Conservation (phyloP, 352 stramenopile genomes). For the Globisporangium carolinianum region DNA sequence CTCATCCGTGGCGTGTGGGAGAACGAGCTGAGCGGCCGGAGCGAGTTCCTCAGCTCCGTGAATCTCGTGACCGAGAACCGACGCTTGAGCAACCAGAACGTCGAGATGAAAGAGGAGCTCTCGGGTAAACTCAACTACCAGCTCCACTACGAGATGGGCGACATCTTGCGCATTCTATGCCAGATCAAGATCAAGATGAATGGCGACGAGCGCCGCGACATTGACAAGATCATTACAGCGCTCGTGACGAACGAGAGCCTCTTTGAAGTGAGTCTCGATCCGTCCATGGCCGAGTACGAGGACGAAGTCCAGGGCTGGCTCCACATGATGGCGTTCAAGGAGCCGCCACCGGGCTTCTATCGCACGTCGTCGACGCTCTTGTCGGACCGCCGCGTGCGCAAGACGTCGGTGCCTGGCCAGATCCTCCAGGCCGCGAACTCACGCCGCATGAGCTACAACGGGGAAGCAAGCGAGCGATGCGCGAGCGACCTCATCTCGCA, state of each 20-base stretch:
- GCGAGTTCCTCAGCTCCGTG: constrained; percentile 44
- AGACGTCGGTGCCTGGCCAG: constrained; percentile 6
- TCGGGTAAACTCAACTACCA: constrained; percentile 56
- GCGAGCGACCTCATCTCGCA: constrained; percentile 18
- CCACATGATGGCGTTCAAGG: constrained; percentile 63
- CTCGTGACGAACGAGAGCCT: constrained; percentile 59
- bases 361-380: constrained; percentile 6
- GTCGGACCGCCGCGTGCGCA: constrained; percentile 5
- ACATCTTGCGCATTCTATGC: constrained; percentile 62
- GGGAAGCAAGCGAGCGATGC: constrained; percentile 10
- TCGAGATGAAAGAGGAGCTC: constrained; percentile 62
- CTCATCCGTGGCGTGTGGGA: constrained; percentile 35
- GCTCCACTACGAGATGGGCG: constrained; percentile 67
- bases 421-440: constrained; percentile 15
- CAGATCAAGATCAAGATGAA: constrained; percentile 67
- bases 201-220: constrained; percentile 31
- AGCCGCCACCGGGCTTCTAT: constrained; percentile 13
- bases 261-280: constrained; percentile 51
- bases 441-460: constrained; percentile 14
- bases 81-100: constrained; percentile 55
- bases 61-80: constrained; percentile 50
- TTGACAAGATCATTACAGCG: constrained; percentile 69
- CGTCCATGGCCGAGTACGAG: constrained; percentile 49
- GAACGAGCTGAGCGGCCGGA: constrained; percentile 33
- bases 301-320: constrained; percentile 67